Conservation (phyloP, 768 basidiomycete species). For the Boletus rex-veris region DNA sequence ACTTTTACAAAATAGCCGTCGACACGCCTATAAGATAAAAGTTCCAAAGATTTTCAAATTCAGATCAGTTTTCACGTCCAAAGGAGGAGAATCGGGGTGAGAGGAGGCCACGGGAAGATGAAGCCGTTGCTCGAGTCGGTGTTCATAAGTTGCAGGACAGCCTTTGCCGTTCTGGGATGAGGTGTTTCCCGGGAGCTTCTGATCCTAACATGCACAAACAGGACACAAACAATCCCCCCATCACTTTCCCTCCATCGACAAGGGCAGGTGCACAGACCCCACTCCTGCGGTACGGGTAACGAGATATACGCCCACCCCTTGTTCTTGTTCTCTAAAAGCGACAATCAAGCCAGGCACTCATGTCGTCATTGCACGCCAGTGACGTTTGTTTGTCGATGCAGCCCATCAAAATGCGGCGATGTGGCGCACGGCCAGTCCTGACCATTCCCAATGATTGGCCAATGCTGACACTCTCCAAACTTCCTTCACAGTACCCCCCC, state of each 20-base stretch:
- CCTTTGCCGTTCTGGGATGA: slow-evolving; percentile 11
- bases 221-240: slow-evolving; percentile 3
- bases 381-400: slow-evolving; percentile 2
- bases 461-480: neutral
- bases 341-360: slow-evolving; percentile 9
- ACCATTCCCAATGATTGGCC: neutral
- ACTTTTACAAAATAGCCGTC: neutral
- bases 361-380: slow-evolving; percentile 15
- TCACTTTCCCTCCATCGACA: neutral
- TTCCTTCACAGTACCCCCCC: neutral
- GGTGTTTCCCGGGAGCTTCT: slow-evolving; percentile 25
- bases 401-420: slow-evolving; percentile 7
- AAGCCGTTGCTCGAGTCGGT: neutral
- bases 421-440: slow-evolving; percentile 17
- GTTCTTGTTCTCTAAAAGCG: neutral
- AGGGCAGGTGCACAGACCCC: neutral
- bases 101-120: neutral
- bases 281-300: neutral
- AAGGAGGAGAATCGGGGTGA: slow-evolving; percentile 1
- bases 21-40: neutral
- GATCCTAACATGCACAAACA: slow-evolving; percentile 31
- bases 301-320: neutral
- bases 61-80: neutral
- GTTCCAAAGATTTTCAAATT: slow-evolving; percentile 2
- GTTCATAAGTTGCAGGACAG: slow-evolving; percentile 1